These are phyloP conservation scores for Tylopilus balloui DNA, from an alignment of 768 basidiomycete species.

Conservation along the genomic window DNA sequence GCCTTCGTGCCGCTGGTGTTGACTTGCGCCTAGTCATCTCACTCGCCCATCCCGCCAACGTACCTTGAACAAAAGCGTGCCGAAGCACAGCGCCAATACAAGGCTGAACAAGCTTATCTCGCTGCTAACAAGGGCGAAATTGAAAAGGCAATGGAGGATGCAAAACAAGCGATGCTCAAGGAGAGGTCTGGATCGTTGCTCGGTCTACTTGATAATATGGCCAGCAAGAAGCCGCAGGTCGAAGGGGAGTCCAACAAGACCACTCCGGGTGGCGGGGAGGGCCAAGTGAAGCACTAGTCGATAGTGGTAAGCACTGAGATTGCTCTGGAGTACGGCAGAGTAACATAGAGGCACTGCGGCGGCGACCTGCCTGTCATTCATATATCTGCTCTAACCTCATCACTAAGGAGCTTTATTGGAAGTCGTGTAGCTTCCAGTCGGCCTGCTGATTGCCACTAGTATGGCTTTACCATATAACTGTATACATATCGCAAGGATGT, in stretches of 20 bases:
- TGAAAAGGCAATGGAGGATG: constrained; percentile 48
- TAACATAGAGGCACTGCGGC: constrained; percentile 9
- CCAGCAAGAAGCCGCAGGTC: constrained; percentile 20
- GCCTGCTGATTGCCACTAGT: no score
- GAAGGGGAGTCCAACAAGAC: constrained; percentile 1
- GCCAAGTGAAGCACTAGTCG: constrained; percentile 6
- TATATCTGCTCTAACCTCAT: constrained; percentile 5
- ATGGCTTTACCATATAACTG: no score
- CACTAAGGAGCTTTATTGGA: not conserved
- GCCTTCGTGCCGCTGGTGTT: not conserved
- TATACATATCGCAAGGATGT: no score
- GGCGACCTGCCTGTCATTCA: not conserved
- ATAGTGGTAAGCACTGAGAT: not conserved
- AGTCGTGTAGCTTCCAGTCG: not conserved
- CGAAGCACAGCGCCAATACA: constrained; percentile 49
- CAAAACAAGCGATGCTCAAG: constrained; percentile 43
- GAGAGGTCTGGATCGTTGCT: constrained; percentile 45
- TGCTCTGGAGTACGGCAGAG: not conserved
- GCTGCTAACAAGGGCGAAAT: constrained; percentile 47
- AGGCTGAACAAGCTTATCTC: constrained; percentile 51
- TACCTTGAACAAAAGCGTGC: constrained; percentile 50
- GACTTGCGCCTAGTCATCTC: constrained; percentile 14
- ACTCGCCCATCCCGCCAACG: constrained; percentile 39
- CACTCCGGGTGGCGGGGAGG: constrained; percentile 10
- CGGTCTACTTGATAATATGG: constrained; percentile 32